phyloP scores from a whole-genome alignment of 805 yeast genomes.

The Myxozyma kluyveri region DNA sequence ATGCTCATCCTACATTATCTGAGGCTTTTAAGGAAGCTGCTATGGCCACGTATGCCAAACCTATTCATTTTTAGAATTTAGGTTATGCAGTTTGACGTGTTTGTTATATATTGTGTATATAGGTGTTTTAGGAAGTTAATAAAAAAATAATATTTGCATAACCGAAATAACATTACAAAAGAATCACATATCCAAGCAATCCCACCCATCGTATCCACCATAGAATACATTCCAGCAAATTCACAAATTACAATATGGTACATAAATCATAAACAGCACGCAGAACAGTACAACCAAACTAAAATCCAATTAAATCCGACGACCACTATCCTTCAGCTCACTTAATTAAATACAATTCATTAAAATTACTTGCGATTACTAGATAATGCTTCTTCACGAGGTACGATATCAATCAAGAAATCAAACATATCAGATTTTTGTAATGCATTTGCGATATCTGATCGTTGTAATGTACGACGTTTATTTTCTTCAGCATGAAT shows the following conservation, averaged over 20 bases:
- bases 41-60: slow-evolving; percentile 80
- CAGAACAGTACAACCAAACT: not conserved
- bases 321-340: not conserved
- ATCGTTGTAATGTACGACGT: slow-evolving; percentile 87
- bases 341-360: too few species aligned
- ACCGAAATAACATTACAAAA: too few species aligned
- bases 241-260: too few species aligned
- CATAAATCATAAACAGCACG: too few species aligned
- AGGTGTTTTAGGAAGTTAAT: too few species aligned
- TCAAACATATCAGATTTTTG: slow-evolving; percentile 97
- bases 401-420: slow-evolving; percentile 91
- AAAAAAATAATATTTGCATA: too few species aligned
- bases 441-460: slow-evolving; percentile 92
- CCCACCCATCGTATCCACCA: too few species aligned
- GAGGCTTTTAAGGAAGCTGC: slow-evolving; percentile 99
- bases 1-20: slow-evolving; percentile 96
- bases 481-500: slow-evolving; percentile 96
- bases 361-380: slow-evolving; percentile 20
- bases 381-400: slow-evolving; percentile 64
- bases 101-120: too few species aligned
- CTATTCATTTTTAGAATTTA: slow-evolving; percentile 81
- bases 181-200: too few species aligned
- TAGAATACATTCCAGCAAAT: too few species aligned
- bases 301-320: not conserved
- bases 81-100: too few species aligned